A percentile compares a stretch with the other conserved stretches of the same genome.
Conservation (phyloP, 306 rosid genomes). For the Sesbania bispinosa region DNA sequence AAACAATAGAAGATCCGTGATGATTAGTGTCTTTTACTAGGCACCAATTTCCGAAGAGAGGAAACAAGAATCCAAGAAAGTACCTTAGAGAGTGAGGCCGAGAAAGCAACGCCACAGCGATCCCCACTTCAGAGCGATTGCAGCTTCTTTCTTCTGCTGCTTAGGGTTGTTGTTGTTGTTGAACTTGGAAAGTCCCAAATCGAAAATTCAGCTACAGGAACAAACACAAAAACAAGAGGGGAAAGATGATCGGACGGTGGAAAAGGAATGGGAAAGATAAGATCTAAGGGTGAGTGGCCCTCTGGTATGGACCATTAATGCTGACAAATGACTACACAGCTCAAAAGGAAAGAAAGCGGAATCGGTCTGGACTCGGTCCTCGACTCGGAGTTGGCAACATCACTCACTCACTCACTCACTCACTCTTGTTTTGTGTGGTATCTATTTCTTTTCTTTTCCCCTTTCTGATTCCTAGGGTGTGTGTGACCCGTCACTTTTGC, state of each 20-base stretch:
- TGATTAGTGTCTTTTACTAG: background rate
- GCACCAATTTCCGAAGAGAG: constrained; percentile 14
- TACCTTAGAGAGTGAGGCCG: constrained; percentile 27
- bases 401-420: background rate
- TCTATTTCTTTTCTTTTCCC: background rate
- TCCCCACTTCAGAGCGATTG: background rate
- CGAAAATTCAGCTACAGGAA: constrained; percentile 20
- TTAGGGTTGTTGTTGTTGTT: constrained; percentile 23
- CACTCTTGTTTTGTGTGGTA: background rate
- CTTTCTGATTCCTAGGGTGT: background rate
- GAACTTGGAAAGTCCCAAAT: constrained; percentile 20
- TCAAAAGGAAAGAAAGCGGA: constrained; percentile 33
- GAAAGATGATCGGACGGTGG: constrained; percentile 45
- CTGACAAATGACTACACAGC: constrained; percentile 45
- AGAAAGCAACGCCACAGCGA: background rate
- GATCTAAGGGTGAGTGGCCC: constrained; percentile 53
- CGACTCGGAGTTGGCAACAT: background rate
- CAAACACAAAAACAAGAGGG: background rate
- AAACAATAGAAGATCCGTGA: constrained; percentile 3
- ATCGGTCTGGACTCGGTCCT: constrained; percentile 22
- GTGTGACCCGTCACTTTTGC: background rate
- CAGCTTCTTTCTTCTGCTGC: background rate
- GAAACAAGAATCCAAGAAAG: constrained; percentile 39
- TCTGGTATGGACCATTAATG: constrained; percentile 32
- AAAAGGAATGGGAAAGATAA: constrained; percentile 24